Percentiles rank a stretch among this genome's conserved stretches.
These are phyloP conservation scores for Suhomyces tanzawaensis DNA, from an alignment of 805 yeast genomes.

Conservation along the genomic window DNA sequence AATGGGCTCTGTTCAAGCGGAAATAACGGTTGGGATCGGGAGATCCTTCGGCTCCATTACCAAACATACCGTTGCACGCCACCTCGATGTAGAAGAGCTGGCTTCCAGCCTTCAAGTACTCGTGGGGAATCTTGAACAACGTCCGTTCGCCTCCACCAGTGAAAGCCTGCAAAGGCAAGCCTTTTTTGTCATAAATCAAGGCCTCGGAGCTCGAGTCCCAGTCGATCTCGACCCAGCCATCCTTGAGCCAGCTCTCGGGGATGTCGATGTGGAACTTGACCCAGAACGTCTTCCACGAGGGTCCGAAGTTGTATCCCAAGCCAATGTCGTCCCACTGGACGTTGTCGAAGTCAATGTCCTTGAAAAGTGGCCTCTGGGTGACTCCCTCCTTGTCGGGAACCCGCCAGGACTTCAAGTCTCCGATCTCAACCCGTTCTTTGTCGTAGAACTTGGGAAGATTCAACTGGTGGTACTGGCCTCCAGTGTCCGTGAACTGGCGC, in stretches of 20 bases:
- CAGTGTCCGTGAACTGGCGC: slow-evolving; percentile 66
- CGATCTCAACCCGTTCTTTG: slow-evolving; percentile 49
- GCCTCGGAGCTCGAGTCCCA: slow-evolving; percentile 92
- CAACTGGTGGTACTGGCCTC: slow-evolving; percentile 71
- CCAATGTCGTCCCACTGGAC: slow-evolving; percentile 53
- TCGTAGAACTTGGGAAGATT: slow-evolving; percentile 84
- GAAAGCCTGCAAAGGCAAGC: slow-evolving; percentile 76
- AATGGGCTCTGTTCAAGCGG: slow-evolving; percentile 64
- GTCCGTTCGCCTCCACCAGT: slow-evolving; percentile 83
- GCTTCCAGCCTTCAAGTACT: slow-evolving; percentile 48
- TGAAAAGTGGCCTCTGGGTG: slow-evolving; percentile 61
- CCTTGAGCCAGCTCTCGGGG: slow-evolving; percentile 57
- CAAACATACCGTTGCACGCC: slow-evolving; percentile 94
- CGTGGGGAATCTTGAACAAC: slow-evolving; percentile 56
- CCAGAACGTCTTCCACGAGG: slow-evolving; percentile 98
- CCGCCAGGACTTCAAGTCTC: slow-evolving; percentile 59
- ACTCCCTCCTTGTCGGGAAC: slow-evolving; percentile 57
- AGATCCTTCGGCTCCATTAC: slow-evolving; percentile 61
- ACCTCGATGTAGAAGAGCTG: slow-evolving; percentile 80
- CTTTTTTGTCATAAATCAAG: slow-evolving; percentile 64
- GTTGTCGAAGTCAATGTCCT: slow-evolving; percentile 48
- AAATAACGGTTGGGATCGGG: slow-evolving; percentile 75
- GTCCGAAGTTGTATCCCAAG: slow-evolving; percentile 81
- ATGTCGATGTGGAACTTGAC: slow-evolving; percentile 65
- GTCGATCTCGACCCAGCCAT: slow-evolving; percentile 57